Evolutionary conservation across 2,329 filamentous ascomycete species (phyloP), one percentile per base, ranked within the genome.

Genomic region (Parascedosporium putredinis): DNA sequence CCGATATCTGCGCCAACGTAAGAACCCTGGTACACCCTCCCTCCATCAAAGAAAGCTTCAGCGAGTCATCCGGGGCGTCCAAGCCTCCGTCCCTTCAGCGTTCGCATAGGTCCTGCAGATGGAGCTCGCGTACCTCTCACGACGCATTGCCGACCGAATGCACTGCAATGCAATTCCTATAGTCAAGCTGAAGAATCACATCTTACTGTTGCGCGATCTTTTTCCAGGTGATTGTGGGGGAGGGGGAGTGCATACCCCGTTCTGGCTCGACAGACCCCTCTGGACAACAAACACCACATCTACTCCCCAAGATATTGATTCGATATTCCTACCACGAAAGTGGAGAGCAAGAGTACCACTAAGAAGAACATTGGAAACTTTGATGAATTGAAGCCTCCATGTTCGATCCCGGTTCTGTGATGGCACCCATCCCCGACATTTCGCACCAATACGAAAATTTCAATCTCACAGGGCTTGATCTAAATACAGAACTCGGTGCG

Each of bases 401-500:
- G n/a, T 14, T 14, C n/a, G n/a, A 16, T 20, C 20, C 38, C 16
- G 38, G 6, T 42, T 20, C 8, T 20, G 20, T 42, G 20, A 42
- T 22, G 2, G 38, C 12, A 20, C 27, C 42, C 14, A 45, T 45
- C 42, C 12, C 42, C 38, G 23, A 14, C 38, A 42, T 42, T 42
- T 24, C 23, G 38, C 38, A 24, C 38, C 38, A 42, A 42, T 42
- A 42, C 38, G 42, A 45, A 45, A 45, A 45, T 14, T 29, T 8
- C 22, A 5, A 45, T 27, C 6, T 14, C 12, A 45, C 24, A 45
- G 25, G 43, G 24, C 43, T 45, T 45, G 16, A 16, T 31, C 27
- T 47, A 46, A 16, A 22, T 33, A 31, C 44, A 29, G 44, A 46
- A 46, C 16, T 18, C 31, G n/a, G 44, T 46, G 44, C 25, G 44